Evolutionary conservation across 306 rosid genomes (phyloP).

Genomic region (Quercus variabilis): DNA sequence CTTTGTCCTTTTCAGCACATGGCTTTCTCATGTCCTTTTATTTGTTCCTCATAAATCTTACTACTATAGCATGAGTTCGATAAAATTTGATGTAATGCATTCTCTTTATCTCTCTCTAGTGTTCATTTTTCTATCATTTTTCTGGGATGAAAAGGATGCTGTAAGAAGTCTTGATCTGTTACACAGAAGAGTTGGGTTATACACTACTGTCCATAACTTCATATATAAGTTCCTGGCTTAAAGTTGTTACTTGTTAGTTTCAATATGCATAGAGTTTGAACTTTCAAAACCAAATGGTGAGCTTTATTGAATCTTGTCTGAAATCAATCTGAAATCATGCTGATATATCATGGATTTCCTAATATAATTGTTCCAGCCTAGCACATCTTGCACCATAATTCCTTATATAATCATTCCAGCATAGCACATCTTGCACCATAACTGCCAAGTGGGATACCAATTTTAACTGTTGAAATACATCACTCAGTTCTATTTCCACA

Average conservation of each 20-base stretch:
- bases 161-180: slow-evolving; percentile 80
- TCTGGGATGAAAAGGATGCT: slow-evolving; percentile 87
- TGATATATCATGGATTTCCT: no score
- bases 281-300: no score
- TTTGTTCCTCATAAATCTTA: no score
- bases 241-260: neutral
- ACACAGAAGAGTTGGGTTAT: slow-evolving; percentile 91
- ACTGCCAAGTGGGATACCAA: no score
- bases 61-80: neutral
- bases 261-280: neutral
- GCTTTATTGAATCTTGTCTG: no score
- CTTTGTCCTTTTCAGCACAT: neutral
- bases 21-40: neutral
- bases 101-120: slow-evolving; percentile 1
- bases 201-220: neutral
- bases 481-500: no score
- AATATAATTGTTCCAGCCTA: no score
- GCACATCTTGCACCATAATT: no score
- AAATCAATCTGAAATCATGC: no score
- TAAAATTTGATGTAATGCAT: neutral
- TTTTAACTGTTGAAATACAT: no score
- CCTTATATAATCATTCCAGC: no score
- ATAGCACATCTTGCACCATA: no score
- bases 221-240: slow-evolving; percentile 3
- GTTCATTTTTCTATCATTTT: slow-evolving; percentile 19